phyloP scores from a whole-genome alignment of 768 basidiomycete genomes.

The Pleurotus citrinopileatus region DNA sequence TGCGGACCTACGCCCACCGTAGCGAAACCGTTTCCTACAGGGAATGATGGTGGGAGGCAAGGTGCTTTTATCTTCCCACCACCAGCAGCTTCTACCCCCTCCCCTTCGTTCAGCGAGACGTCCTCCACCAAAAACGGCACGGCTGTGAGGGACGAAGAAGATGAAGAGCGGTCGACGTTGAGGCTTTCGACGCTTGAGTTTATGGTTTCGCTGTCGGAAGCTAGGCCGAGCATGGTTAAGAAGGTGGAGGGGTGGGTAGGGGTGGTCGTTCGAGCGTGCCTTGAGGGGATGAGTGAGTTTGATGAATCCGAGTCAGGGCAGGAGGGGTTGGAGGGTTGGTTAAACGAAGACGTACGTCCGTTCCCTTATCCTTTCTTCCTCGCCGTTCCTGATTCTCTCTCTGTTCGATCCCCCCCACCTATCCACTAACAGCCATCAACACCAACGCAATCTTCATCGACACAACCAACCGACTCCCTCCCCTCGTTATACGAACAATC shows the following conservation, averaged over 20 bases:
- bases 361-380: constrained; percentile 2
- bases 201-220: constrained; percentile 76
- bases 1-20: constrained; percentile 50
- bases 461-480: constrained; percentile 20
- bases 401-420: too few relatives aligned
- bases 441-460: constrained; percentile 4
- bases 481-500: constrained; percentile 80
- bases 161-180: constrained; percentile 13
- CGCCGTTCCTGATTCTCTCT: constrained; percentile 4
- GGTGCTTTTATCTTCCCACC: constrained; percentile 41
- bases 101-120: constrained; percentile 23
- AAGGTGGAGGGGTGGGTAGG: constrained; percentile 69
- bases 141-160: constrained; percentile 37
- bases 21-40: constrained; percentile 39
- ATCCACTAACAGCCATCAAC: background rate
- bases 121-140: too few relatives aligned
- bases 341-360: constrained; percentile 60
- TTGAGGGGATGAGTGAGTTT: constrained; percentile 82
- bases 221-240: constrained; percentile 65
- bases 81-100: constrained; percentile 13
- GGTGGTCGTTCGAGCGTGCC: constrained; percentile 67
- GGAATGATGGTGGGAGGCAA: constrained; percentile 23
- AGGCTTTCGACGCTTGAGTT: constrained; percentile 56
- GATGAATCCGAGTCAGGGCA: constrained; percentile 34
- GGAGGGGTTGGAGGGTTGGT: background rate